Evolutionary conservation across 192 early-diverging fungal genomes (phyloP).

Genomic region (Helicostylum pulchrum): DNA sequence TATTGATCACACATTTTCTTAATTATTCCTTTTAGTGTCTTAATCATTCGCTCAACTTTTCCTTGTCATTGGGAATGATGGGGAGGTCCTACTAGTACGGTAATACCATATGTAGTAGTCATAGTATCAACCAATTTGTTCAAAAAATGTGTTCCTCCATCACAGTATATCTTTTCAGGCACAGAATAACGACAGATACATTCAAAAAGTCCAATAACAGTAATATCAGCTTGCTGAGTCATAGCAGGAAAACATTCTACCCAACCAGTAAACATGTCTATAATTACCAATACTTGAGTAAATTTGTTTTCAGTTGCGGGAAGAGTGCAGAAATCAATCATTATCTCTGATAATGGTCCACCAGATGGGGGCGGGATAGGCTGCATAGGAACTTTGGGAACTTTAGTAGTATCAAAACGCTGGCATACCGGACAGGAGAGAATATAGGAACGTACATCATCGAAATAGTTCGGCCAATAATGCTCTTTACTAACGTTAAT

Average conservation of each 20-base stretch:
- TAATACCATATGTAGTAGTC: background rate
- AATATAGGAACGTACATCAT: background rate
- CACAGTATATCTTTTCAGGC: background rate
- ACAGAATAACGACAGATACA: background rate
- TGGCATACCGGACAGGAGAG: background rate
- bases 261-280: slow-evolving; percentile 13
- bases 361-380: background rate
- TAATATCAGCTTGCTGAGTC: background rate
- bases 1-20: background rate
- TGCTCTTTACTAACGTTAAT: background rate
- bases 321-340: slow-evolving; percentile 3
- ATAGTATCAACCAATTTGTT: background rate
- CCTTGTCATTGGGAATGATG: slow-evolving; percentile 5
- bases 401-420: background rate
- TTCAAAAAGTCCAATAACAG: background rate
- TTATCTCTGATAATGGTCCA: background rate
- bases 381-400: background rate
- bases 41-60: slow-evolving; percentile 5
- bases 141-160: slow-evolving; percentile 1
- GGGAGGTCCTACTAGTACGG: background rate
- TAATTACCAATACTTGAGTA: background rate
- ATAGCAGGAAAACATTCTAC: background rate
- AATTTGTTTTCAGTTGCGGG: background rate
- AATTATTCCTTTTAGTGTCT: background rate
- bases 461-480: slow-evolving; percentile 5